Percentiles rank a stretch among this genome's conserved stretches.
Conservation (phyloP, 306 rosid genomes). For the Trifolium subterraneum region DNA sequence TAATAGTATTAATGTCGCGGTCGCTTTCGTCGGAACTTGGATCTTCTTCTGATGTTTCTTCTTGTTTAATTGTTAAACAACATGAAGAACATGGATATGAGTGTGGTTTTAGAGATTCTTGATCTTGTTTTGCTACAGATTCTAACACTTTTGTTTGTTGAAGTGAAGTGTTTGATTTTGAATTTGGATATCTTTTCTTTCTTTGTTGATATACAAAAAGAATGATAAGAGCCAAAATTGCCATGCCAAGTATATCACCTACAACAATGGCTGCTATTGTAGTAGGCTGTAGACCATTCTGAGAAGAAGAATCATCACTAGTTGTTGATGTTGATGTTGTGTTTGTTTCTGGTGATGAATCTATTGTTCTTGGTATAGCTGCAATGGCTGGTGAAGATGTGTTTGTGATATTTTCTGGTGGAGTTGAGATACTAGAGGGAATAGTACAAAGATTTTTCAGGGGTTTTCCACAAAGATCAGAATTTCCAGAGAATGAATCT, state of each 20-base stretch:
- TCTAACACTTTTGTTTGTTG: constrained; percentile 34
- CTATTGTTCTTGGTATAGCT: constrained; percentile 80
- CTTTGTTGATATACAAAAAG: constrained; percentile 69
- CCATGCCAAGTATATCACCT: constrained; percentile 78
- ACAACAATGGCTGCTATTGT: constrained; percentile 75
- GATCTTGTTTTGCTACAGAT: constrained; percentile 35
- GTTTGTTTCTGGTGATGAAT: constrained; percentile 47
- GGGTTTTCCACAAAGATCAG: constrained; percentile 86
- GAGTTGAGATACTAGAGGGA: constrained; percentile 69
- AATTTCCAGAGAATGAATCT: constrained; percentile 66
- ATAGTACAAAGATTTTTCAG: constrained; percentile 68
- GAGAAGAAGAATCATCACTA: constrained; percentile 39
- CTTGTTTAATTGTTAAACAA: constrained; percentile 68
- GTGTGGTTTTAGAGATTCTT: constrained; percentile 27
- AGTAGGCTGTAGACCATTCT: constrained; percentile 65
- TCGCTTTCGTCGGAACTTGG: constrained; percentile 84
- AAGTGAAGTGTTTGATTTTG: constrained; percentile 2
- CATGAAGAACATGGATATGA: constrained; percentile 63
- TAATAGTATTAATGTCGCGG: constrained; percentile 36
- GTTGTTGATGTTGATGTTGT: constrained; percentile 37
- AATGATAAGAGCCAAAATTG: constrained; percentile 52
- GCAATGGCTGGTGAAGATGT: constrained; percentile 88
- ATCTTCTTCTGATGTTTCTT: constrained; percentile 75
- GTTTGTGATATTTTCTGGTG: constrained; percentile 59
- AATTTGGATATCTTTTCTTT: constrained; percentile 44